Conservation (phyloP, 2,329 filamentous ascomycete species). For the Phyllachora maydis region DNA sequence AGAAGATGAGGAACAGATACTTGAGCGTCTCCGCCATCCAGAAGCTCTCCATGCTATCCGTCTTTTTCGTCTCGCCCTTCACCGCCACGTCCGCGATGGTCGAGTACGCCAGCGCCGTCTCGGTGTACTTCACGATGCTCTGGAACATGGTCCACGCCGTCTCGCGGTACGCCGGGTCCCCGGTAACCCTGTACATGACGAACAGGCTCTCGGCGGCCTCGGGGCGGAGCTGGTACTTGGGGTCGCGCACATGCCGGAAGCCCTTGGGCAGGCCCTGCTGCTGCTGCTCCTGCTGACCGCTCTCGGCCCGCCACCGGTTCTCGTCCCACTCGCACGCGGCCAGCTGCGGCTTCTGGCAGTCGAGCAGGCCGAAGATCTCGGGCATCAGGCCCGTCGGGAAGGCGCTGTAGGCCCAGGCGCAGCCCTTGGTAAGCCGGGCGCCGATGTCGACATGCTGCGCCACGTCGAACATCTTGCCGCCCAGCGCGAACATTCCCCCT, state of each 20-base stretch:
- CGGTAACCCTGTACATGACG: constrained; percentile 27
- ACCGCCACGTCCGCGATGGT: constrained; percentile 20
- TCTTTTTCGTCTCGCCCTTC: constrained; percentile 15
- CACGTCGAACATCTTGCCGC: constrained; percentile 35
- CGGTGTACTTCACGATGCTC: constrained; percentile 17
- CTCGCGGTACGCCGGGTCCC: constrained; percentile 19
- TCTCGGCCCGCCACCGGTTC: constrained; percentile 15
- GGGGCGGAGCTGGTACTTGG: constrained; percentile 23
- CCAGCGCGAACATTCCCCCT: constrained; percentile 49
- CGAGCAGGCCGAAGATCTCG: constrained; percentile 14
- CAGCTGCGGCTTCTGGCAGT: constrained; percentile 8
- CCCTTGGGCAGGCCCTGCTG: constrained; percentile 35
- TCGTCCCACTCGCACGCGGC: constrained; percentile 27
- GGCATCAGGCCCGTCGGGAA: constrained; percentile 33
- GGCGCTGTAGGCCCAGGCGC: constrained; percentile 36
- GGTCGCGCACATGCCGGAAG: constrained; percentile 34
- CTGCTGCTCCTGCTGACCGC: constrained; percentile 17
- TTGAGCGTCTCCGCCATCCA: constrained; percentile 63
- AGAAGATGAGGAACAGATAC: constrained; percentile 58
- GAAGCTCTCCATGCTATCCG: constrained; percentile 31
- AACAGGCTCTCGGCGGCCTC: constrained; percentile 23
- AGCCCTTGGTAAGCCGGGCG: constrained; percentile 34
- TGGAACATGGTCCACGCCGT: constrained; percentile 27
- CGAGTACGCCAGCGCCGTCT: constrained; percentile 21
- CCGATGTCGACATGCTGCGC: constrained; percentile 31